phyloP scores from a whole-genome alignment of 1,139 yeast genomes.

The Scheffersomyces lignicola region DNA sequence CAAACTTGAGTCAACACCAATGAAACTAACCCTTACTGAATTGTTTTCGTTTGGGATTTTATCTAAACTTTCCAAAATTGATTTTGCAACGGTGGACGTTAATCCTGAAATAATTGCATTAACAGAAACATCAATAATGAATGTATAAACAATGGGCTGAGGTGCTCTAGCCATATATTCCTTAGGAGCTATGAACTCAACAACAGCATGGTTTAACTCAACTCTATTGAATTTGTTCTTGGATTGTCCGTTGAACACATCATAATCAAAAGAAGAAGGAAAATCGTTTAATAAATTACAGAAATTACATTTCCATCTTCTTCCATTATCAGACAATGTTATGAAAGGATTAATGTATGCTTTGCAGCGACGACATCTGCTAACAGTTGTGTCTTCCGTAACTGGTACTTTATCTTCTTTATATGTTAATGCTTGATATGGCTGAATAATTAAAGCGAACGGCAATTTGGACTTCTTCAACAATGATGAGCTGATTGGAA shows the following conservation, averaged over 20 bases:
- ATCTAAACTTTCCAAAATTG: slow-evolving; percentile 84
- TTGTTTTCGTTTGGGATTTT: slow-evolving; percentile 83
- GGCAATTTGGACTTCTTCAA: slow-evolving; percentile 91
- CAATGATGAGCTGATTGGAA: slow-evolving; percentile 71
- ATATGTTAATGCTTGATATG: slow-evolving; percentile 75
- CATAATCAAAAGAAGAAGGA: slow-evolving; percentile 79
- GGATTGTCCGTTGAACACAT: slow-evolving; percentile 54
- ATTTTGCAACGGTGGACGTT: slow-evolving; percentile 82
- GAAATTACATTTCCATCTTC: slow-evolving; percentile 94
- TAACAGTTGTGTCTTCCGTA: slow-evolving; percentile 72
- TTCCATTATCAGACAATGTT: slow-evolving; percentile 72
- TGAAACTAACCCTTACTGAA: slow-evolving; percentile 80
- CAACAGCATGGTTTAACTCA: slow-evolving; percentile 83
- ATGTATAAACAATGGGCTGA: slow-evolving; percentile 87
- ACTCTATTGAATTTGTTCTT: slow-evolving; percentile 72
- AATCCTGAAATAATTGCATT: slow-evolving; percentile 79
- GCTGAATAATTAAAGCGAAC: slow-evolving; percentile 84
- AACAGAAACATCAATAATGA: slow-evolving; percentile 83
- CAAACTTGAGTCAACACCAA: slow-evolving; percentile 85
- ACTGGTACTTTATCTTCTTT: slow-evolving; percentile 73
- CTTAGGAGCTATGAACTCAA: slow-evolving; percentile 91
- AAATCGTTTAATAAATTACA: slow-evolving; percentile 89
- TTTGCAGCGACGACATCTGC: slow-evolving; percentile 97
- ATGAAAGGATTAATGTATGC: slow-evolving; percentile 92
- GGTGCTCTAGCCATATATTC: slow-evolving; percentile 96